Evolutionary conservation across 2,329 filamentous ascomycete species (phyloP).

Genomic region (Pestalotiopsis fici): DNA sequence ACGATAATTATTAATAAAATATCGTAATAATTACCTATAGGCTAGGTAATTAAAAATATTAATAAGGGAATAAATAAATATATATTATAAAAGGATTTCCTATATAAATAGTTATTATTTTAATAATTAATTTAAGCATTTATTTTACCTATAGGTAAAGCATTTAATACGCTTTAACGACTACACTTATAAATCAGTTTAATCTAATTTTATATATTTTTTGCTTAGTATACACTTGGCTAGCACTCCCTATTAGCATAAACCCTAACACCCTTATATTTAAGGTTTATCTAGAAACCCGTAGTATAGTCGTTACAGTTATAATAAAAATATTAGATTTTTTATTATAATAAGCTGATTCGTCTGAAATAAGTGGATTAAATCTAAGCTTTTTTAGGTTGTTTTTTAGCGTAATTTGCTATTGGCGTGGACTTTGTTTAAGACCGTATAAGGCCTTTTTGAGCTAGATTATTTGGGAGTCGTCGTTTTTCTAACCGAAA

Average conservation of each 20-base stretch:
- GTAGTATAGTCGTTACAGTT: not conserved
- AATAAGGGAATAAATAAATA: not conserved
- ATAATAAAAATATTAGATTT: too few species aligned
- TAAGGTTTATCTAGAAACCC: not conserved
- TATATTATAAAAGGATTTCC: not conserved
- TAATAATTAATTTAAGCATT: constrained; percentile 2
- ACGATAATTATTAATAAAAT: too few species aligned
- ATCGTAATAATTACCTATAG: too few species aligned
- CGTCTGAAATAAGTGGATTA: too few species aligned
- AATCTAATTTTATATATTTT: not conserved
- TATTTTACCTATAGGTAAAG: too few species aligned
- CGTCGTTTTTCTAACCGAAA: too few species aligned
- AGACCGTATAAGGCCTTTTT: too few species aligned
- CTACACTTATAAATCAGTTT: not conserved
- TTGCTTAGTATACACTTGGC: not conserved
- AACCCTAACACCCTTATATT: not conserved
- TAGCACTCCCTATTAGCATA: not conserved
- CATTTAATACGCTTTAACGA: not conserved
- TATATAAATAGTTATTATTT: not conserved
- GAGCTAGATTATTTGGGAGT: too few species aligned
- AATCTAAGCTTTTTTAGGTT: too few species aligned
- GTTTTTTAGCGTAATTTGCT: too few species aligned
- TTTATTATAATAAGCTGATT: too few species aligned
- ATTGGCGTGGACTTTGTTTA: too few species aligned
- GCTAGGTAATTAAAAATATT: not conserved